Evolutionary conservation across 371 early-diverging fungal genomes (phyloP).

Genomic region (Circinella minor): DNA sequence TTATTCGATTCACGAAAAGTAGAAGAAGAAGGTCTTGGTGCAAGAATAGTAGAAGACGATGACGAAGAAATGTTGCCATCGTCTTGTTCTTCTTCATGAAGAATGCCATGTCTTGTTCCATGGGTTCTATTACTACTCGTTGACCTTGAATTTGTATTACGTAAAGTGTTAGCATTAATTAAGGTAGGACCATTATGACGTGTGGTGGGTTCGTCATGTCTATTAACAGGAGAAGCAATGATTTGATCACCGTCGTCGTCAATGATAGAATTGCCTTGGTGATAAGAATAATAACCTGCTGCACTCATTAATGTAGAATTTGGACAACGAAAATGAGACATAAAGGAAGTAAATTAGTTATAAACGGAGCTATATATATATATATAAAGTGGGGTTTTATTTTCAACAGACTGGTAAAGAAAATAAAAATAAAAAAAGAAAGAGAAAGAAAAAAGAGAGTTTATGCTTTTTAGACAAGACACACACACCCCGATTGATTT

Average conservation of each 20-base stretch:
- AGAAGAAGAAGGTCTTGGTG: constrained; percentile 11
- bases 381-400: too few species aligned
- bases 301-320: constrained; percentile 32
- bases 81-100: constrained; percentile 15
- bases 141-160: background rate
- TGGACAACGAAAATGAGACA: constrained; percentile 41
- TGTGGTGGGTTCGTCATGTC: background rate
- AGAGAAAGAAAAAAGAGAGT: too few species aligned
- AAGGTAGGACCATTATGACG: background rate
- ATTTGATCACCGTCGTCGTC: constrained; percentile 6
- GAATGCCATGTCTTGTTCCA: background rate
- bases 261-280: constrained; percentile 18
- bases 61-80: constrained; percentile 17
- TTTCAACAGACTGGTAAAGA: too few species aligned
- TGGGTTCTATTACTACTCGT: background rate
- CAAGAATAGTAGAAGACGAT: constrained; percentile 19
- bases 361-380: too few species aligned
- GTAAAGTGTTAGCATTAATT: background rate
- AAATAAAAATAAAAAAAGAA: too few species aligned
- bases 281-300: constrained; percentile 31
- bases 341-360: constrained; percentile 6
- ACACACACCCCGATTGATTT: too few species aligned
- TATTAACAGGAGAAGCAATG: background rate
- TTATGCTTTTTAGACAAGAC: too few species aligned
- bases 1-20: background rate